A percentile compares a stretch with the other conserved stretches of the same genome.
These are phyloP conservation scores for Aphanomyces cochlioides DNA, from an alignment of 352 stramenopile genomes.

Conservation along the genomic window DNA sequence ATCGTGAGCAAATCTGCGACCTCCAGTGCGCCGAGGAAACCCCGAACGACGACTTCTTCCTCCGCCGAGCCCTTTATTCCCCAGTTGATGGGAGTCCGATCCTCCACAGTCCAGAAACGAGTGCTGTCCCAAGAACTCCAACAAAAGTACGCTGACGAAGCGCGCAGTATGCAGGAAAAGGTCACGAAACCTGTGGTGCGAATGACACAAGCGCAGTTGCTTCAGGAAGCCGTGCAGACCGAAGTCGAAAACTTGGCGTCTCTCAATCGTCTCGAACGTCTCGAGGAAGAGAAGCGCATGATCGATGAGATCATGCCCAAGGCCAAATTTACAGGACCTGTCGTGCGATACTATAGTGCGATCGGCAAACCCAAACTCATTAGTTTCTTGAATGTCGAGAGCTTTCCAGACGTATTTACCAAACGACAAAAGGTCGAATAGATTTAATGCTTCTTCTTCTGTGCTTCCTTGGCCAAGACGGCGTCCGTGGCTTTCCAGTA, in stretches of 20 bases:
- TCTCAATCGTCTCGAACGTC: conserved; percentile 67
- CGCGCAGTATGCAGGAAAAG: conserved; percentile 52
- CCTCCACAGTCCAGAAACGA: conserved; percentile 21
- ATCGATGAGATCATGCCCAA: conserved; percentile 60
- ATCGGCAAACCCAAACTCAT: conserved; percentile 66
- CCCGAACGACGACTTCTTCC: neutral
- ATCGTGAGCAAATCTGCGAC: neutral
- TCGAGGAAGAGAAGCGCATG: conserved; percentile 79
- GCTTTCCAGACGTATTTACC: conserved; percentile 61
- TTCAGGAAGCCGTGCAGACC: conserved; percentile 68
- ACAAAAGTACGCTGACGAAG: conserved; percentile 45
- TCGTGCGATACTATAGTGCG: conserved; percentile 66
- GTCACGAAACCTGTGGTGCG: conserved; percentile 39
- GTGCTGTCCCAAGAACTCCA: conserved; percentile 29
- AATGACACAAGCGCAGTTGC: conserved; percentile 63
- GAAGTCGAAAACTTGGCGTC: conserved; percentile 79
- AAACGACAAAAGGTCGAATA: conserved; percentile 6
- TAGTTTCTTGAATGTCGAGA: conserved; percentile 68
- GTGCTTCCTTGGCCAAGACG: conserved; percentile 48
- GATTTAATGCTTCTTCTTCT: conserved; percentile 68
- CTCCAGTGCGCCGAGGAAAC: neutral
- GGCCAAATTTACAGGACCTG: conserved; percentile 58
- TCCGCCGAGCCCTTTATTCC: neutral
- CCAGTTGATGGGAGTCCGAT: conserved; percentile 19
- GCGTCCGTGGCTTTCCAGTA: conserved; percentile 83